phyloP scores from a whole-genome alignment of 345 rosid genomes.

The Moringa oleifera region DNA sequence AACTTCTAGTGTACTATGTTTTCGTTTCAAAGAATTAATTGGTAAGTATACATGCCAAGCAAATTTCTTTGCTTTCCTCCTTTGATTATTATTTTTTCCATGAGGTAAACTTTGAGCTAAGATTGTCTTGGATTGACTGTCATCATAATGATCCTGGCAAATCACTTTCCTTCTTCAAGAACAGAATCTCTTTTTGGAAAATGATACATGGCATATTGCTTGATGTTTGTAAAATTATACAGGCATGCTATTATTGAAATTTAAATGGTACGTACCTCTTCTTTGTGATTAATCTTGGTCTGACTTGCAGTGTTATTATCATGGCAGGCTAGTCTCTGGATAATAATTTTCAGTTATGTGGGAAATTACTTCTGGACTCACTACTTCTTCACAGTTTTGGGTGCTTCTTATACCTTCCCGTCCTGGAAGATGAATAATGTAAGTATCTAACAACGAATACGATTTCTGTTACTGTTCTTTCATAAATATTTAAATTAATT shows the following conservation, averaged over 20 bases:
- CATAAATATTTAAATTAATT: constrained; percentile 5
- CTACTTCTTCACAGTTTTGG: constrained; percentile 92
- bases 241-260: not conserved
- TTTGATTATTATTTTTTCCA: too few species aligned
- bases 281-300: constrained; percentile 1
- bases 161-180: not conserved
- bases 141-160: not conserved
- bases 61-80: too few species aligned
- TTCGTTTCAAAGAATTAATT: not conserved
- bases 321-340: constrained; percentile 89
- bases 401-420: constrained; percentile 98
- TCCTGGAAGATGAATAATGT: constrained; percentile 99
- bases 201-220: not conserved
- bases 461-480: not conserved
- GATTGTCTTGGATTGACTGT: not conserved
- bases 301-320: constrained; percentile 15
- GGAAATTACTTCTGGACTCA: constrained; percentile 99
- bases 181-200: not conserved
- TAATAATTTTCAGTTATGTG: constrained; percentile 80
- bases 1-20: not conserved
- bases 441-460: constrained; percentile 21
- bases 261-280: not conserved
- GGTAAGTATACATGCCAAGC: not conserved
- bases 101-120: not conserved
- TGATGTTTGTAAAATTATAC: not conserved